phyloP scores from a whole-genome alignment of 2,329 filamentous ascomycete species.

The Colletotrichum sp. region DNA sequence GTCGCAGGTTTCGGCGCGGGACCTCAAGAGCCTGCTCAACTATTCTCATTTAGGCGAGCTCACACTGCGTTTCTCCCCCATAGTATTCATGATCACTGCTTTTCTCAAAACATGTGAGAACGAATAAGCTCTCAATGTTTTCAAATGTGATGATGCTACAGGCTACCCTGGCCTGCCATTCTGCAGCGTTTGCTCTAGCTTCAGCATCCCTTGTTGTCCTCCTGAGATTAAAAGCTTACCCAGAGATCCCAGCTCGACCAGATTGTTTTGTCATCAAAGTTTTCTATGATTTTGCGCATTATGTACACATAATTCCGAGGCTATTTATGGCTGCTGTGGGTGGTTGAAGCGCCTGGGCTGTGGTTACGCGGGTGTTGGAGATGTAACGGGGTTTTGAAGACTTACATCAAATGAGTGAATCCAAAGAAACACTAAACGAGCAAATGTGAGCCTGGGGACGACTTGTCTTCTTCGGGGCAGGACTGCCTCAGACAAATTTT shows the following conservation, averaged over 20 bases:
- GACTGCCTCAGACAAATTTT: neutral
- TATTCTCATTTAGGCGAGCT: neutral
- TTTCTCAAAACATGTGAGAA: neutral
- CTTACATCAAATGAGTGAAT: rapidly evolving
- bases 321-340: rapidly evolving
- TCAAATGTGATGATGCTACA: neutral
- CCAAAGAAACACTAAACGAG: neutral
- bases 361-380: neutral
- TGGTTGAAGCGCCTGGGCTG: neutral
- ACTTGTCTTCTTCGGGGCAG: neutral
- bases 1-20: neutral
- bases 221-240: too few species aligned
- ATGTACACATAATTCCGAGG: neutral
- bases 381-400: rapidly evolving
- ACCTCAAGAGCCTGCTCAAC: neutral
- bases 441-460: too few species aligned
- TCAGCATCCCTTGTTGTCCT: neutral
- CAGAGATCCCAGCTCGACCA: neutral
- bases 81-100: rapidly evolving
- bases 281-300: too few species aligned
- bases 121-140: neutral
- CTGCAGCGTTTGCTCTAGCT: neutral
- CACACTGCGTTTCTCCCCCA: rapidly evolving
- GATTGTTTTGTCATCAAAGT: neutral
- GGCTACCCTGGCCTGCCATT: neutral